phyloP scores from a whole-genome alignment of 495 filamentous ascomycete genomes.

The Entonaema liquescens region DNA sequence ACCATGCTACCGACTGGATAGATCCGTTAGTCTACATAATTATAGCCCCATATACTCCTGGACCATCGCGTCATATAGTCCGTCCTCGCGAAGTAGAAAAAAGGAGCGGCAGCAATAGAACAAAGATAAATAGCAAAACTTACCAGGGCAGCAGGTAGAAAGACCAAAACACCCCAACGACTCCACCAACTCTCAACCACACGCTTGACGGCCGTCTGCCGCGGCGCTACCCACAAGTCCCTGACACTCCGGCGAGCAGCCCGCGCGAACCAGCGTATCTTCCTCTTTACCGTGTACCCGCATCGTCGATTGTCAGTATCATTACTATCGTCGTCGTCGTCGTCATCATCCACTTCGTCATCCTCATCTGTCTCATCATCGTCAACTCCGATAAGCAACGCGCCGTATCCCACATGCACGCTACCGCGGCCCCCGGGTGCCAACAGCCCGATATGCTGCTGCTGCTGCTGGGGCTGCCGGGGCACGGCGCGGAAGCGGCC shows the following conservation, averaged over 20 bases:
- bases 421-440: conserved; percentile 52
- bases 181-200: conserved; percentile 67
- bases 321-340: conserved; percentile 23
- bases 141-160: conserved; percentile 66
- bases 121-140: conserved; percentile 37
- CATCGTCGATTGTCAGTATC: conserved; percentile 2
- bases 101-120: not conserved
- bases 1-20: conserved; percentile 66
- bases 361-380: conserved; percentile 46
- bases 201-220: conserved; percentile 59
- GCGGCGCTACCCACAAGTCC: conserved; percentile 65
- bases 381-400: conserved; percentile 46
- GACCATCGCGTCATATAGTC: not conserved
- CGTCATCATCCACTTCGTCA: conserved; percentile 33
- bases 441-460: conserved; percentile 43
- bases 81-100: not conserved
- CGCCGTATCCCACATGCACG: conserved; percentile 60
- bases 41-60: not conserved
- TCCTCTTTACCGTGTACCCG: conserved; percentile 8
- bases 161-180: conserved; percentile 62
- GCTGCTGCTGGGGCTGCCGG: conserved; percentile 12
- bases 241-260: conserved; percentile 53
- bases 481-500: conserved; percentile 69
- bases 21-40: conserved; percentile 23
- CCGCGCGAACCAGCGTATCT: conserved; percentile 41